Percentiles rank a stretch among this genome's conserved stretches.
Conservation (phyloP, 257 asterid species). For the Dorcoceras hygrometricum region DNA sequence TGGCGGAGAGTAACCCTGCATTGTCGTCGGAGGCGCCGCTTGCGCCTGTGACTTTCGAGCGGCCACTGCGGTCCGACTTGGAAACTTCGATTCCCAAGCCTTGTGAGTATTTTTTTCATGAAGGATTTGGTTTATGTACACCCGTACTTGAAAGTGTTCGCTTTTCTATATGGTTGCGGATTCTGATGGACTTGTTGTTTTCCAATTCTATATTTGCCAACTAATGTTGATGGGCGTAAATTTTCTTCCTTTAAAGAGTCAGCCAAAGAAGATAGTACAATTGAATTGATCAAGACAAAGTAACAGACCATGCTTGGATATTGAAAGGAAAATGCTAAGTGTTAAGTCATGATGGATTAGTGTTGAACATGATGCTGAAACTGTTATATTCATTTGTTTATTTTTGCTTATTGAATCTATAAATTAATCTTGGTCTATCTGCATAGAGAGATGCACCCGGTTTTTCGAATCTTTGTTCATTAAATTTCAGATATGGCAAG, state of each 20-base stretch:
- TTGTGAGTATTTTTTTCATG: slow-evolving; percentile 38
- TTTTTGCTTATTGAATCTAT: background rate
- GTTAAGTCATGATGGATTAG: background rate
- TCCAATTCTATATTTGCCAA: background rate
- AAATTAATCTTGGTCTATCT: background rate
- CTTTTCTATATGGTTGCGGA: background rate
- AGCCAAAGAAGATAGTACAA: too few species aligned
- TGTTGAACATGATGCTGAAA: background rate
- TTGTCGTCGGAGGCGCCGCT: slow-evolving; percentile 63
- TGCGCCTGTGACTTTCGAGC: slow-evolving; percentile 69
- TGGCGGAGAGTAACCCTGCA: slow-evolving; percentile 45
- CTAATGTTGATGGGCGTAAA: too few species aligned
- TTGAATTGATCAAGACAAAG: too few species aligned
- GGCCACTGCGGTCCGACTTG: slow-evolving; percentile 61
- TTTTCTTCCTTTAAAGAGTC: too few species aligned
- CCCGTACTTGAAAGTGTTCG: background rate
- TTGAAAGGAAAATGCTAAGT: background rate
- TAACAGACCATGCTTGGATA: background rate
- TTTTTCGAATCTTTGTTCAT: background rate
- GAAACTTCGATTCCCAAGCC: slow-evolving; percentile 77
- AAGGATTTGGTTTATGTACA: background rate
- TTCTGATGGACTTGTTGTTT: background rate
- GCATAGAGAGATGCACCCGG: too few species aligned
- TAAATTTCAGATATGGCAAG: slow-evolving; percentile 60
- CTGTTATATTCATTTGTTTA: too few species aligned